phyloP scores from a whole-genome alignment of 768 basidiomycete genomes.

The Tulasnella sp. region DNA sequence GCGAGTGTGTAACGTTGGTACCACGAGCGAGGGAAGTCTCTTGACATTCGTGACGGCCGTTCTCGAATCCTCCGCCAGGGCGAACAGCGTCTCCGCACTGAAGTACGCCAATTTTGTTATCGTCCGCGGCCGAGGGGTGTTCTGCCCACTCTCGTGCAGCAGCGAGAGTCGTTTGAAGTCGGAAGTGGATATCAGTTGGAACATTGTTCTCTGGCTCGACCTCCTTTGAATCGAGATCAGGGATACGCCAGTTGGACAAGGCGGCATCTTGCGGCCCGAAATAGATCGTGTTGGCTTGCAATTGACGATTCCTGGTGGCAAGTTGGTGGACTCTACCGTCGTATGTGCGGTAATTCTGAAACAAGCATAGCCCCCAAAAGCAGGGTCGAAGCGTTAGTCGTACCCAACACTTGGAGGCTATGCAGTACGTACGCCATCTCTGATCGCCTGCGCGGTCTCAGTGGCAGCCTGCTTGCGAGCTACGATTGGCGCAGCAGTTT shows the following conservation, averaged over 20 bases:
- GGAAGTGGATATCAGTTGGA: constrained; percentile 9
- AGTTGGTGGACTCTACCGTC: not conserved
- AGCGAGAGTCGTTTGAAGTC: not conserved
- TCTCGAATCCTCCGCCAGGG: constrained; percentile 68
- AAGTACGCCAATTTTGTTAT: constrained; percentile 45
- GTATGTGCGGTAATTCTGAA: constrained; percentile 5
- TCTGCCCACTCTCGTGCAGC: constrained; percentile 10
- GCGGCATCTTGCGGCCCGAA: constrained; percentile 2
- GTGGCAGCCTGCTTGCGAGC: not conserved
- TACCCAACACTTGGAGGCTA: not conserved
- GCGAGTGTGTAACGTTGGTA: constrained; percentile 58
- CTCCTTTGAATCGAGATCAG: not conserved
- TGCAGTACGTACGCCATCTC: not conserved
- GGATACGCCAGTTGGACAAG: not conserved
- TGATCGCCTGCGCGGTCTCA: not conserved
- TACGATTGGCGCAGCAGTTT: not conserved
- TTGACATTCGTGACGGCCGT: constrained; percentile 59
- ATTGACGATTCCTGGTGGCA: not conserved
- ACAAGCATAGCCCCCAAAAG: not conserved
- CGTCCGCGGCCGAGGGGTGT: not conserved
- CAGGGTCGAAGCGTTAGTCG: not conserved
- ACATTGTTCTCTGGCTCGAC: not conserved
- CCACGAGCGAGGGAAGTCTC: constrained; percentile 74
- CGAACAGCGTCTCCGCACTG: constrained; percentile 71
- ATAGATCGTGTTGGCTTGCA: constrained; percentile 1